Conservation (phyloP, 805 yeast species). For the Brettanomyces nanus region DNA sequence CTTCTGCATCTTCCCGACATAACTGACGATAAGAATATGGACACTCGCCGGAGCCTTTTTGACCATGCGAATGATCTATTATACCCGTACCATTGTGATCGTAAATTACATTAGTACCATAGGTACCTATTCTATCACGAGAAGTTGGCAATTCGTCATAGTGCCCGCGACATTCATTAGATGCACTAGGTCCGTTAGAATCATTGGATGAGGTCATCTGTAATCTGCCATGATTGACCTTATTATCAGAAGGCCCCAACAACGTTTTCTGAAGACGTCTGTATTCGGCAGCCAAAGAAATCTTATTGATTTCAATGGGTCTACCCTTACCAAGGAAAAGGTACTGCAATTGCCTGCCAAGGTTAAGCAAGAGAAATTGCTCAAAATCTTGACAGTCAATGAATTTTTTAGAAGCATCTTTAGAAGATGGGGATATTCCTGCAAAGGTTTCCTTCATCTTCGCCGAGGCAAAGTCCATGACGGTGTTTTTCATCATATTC, state of each 20-base stretch:
- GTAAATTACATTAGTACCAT: neutral
- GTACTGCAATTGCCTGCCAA: constrained; percentile 27
- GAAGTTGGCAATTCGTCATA: neutral
- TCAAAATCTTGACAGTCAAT: constrained; percentile 21
- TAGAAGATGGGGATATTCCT: constrained; percentile 16
- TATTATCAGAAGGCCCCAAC: neutral
- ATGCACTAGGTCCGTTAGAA: neutral
- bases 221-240: neutral
- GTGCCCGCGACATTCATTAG: neutral
- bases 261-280: neutral
- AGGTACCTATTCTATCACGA: neutral
- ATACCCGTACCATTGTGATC: constrained; percentile 2
- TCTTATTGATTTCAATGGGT: constrained; percentile 24
- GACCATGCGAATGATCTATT: neutral
- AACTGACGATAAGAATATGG: neutral
- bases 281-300: constrained; percentile 9
- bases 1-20: constrained; percentile 16
- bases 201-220: neutral
- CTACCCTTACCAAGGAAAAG: constrained; percentile 47
- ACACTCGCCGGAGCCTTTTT: no score
- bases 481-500: constrained; percentile 28
- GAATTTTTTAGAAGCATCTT: constrained; percentile 12
- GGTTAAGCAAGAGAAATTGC: constrained; percentile 17
- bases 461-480: constrained; percentile 29
- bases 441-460: constrained; percentile 23